Evolutionary conservation across 139 green algal genomes (phyloP), one percentile per base, ranked within the genome.

Genomic region (Tetraselmis chui): DNA sequence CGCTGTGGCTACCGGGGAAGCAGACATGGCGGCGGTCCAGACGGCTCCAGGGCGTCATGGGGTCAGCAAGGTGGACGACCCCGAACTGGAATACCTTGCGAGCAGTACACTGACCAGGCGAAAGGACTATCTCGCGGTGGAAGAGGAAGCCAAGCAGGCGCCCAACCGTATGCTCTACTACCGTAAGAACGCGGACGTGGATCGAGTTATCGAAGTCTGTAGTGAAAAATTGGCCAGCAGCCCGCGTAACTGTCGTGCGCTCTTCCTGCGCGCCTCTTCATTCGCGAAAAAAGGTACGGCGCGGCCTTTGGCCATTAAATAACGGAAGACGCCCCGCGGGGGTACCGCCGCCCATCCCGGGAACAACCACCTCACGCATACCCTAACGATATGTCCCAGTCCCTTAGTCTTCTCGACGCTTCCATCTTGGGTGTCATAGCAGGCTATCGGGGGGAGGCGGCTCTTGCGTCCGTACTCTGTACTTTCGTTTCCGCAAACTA

Each of bases 221-320:
- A 86, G 82, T 30, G 32, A 81, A 5, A 93, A 92, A 79, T 78
- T 94, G 27, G 76, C 27, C 2, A 75, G 67, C 0, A 78, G 89
- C 30, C 85, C 87, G 1, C 28, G 59, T n/a, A 91, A 92, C 76
- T 22, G 86, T 1, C 83, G 89, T 1, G 90, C 89, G 0, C 82
- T 92, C 25, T 85, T 94, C 27, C 90, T 94, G 24, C 81, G 90
- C 27, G 90, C 85, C 32, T 87, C 88, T 23, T 86, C 84, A 28
- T 91, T 86, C 78, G 30, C 86, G 1, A 93, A 94, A 22, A 91
- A 90, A 59, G 88, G 90, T 88, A 75, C 28, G 29, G 28, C 25
- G 32, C 78, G 74, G 74, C 74, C n/a, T n/a, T n/a, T n/a, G n/a
- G 59, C 23, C 23, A 82, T 25, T 28, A 82, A 67, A 18, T 67